phyloP scores from a whole-genome alignment of 2,329 filamentous ascomycete species.

The Trichoderma pleuroti region DNA sequence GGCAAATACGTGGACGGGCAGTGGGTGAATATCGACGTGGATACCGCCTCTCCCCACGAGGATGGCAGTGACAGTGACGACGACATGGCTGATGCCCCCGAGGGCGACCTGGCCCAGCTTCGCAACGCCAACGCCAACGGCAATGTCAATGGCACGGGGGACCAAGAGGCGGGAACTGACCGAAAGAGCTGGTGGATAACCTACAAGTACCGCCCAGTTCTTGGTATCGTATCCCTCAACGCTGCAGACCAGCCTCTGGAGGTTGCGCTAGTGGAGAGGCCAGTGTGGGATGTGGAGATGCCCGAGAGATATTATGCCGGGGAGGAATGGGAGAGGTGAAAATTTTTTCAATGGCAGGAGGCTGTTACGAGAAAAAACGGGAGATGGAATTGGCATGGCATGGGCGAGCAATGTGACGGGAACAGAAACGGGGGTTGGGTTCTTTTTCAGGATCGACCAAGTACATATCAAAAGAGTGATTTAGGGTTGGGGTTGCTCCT shows the following conservation, averaged over 20 bases:
- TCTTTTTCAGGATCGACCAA: background rate
- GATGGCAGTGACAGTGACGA: slow-evolving; percentile 38
- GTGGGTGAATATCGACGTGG: slow-evolving; percentile 38
- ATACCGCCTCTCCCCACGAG: slow-evolving; percentile 36
- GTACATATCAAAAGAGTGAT: slow-evolving; percentile 11
- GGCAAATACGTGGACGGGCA: slow-evolving; percentile 40
- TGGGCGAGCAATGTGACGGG: background rate
- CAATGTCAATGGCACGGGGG: slow-evolving; percentile 23
- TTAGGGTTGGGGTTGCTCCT: background rate
- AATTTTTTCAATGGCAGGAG: background rate
- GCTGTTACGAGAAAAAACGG: background rate
- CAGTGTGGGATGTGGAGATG: slow-evolving; percentile 76
- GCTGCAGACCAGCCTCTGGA: slow-evolving; percentile 54
- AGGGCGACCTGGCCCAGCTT: slow-evolving; percentile 35
- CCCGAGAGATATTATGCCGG: slow-evolving; percentile 66
- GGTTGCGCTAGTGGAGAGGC: slow-evolving; percentile 84
- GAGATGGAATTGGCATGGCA: background rate
- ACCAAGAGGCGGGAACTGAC: slow-evolving; percentile 26
- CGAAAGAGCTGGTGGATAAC: slow-evolving; percentile 67
- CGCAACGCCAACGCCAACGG: slow-evolving; percentile 28
- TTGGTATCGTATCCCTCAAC: slow-evolving; percentile 61
- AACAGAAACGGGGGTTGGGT: background rate
- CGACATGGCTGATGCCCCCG: slow-evolving; percentile 33
- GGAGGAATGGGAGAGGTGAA: slow-evolving; percentile 47
- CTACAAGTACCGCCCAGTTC: slow-evolving; percentile 89